Evolutionary conservation across 805 yeast genomes (phyloP).

Genomic region (Suhomyces xylopsoci): DNA sequence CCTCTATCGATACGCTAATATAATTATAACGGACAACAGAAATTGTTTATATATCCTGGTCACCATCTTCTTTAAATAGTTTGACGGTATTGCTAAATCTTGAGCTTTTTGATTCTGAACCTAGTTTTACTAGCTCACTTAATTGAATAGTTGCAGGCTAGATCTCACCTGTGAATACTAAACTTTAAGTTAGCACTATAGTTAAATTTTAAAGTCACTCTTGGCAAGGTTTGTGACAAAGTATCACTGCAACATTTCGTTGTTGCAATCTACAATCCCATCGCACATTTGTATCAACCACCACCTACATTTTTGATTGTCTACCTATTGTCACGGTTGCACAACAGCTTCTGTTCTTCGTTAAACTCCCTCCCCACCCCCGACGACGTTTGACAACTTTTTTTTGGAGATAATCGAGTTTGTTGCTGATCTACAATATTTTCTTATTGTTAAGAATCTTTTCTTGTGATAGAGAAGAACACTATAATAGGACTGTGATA

Average conservation of each 20-base stretch:
- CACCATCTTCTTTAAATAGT: neutral
- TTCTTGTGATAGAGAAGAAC: neutral
- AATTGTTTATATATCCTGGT: constrained; percentile 3
- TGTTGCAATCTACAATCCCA: neutral
- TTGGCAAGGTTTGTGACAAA: neutral
- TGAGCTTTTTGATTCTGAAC: neutral
- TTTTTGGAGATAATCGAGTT: neutral
- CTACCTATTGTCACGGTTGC: neutral
- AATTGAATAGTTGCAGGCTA: neutral
- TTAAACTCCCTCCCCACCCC: neutral
- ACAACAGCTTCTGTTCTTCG: neutral
- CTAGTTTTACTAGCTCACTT: neutral
- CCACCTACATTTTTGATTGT: neutral
- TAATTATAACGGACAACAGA: constrained; percentile 1
- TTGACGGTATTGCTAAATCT: neutral
- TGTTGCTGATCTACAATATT: neutral
- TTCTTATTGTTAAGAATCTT: neutral
- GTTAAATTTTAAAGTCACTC: neutral
- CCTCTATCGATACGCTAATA: constrained; percentile 4
- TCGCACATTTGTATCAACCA: neutral
- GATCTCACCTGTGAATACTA: neutral
- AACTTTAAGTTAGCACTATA: neutral
- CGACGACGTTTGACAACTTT: neutral
- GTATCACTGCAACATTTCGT: neutral
- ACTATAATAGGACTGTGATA: neutral